These are phyloP conservation scores for Sporothrix protearum DNA, from an alignment of 2,329 filamentous ascomycete genomes.

Conservation along the genomic window DNA sequence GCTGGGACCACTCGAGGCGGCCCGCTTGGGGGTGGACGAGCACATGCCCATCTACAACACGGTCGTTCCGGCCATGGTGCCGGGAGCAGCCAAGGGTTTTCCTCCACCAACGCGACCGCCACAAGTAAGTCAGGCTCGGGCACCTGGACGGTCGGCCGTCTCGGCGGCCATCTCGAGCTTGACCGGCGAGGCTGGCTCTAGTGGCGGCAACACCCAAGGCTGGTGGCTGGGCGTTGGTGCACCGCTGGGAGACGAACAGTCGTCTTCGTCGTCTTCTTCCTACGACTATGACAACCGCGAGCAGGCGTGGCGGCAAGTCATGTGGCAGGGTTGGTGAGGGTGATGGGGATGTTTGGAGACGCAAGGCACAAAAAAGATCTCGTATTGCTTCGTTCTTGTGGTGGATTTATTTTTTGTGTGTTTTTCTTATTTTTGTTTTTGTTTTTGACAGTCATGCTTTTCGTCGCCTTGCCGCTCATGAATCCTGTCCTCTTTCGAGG, in stretches of 20 bases:
- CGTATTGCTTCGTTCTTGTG: neutral
- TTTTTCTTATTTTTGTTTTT: neutral
- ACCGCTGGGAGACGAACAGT: neutral
- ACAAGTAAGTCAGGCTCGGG: neutral
- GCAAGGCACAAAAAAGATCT: neutral
- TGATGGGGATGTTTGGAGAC: neutral
- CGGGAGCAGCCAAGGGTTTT: neutral
- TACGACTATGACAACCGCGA: neutral
- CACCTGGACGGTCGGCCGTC: neutral
- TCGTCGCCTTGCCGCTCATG: neutral
- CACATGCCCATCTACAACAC: neutral
- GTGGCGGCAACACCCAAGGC: neutral
- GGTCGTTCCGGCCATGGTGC: neutral
- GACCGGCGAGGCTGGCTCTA: neutral
- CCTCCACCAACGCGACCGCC: too few species aligned
- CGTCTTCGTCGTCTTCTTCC: neutral
- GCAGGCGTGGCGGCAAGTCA: neutral
- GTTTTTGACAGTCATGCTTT: neutral
- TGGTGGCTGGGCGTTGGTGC: neutral
- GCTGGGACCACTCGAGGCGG: conserved; percentile 3
- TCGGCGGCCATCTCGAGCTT: neutral
- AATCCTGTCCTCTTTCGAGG: neutral
- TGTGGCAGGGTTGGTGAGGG: conserved; percentile 4
- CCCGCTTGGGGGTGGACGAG: neutral
- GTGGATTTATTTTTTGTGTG: neutral